These are phyloP conservation scores for Triangularia verruculosa DNA, from an alignment of 2,329 filamentous ascomycete genomes.

Conservation along the genomic window DNA sequence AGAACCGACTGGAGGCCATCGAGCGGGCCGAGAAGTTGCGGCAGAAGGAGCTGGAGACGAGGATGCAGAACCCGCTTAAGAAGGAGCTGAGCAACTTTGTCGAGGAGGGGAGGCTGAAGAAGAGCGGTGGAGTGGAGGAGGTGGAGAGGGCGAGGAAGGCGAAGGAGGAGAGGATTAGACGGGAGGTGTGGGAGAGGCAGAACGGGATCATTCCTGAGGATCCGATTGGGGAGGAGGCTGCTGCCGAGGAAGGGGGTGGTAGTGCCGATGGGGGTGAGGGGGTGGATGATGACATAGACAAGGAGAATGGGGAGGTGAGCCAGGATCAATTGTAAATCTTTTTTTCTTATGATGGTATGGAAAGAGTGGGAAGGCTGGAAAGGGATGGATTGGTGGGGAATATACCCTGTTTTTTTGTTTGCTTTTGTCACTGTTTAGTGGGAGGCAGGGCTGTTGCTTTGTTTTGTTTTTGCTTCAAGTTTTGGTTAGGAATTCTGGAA, in stretches of 20 bases:
- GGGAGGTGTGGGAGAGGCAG: slow-evolving; percentile 70
- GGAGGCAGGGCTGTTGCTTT: background rate
- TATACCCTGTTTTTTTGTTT: background rate
- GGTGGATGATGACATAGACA: slow-evolving; percentile 12
- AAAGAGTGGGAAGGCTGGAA: background rate
- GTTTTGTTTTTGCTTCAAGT: background rate
- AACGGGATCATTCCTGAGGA: slow-evolving; percentile 54
- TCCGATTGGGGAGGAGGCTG: slow-evolving; percentile 37
- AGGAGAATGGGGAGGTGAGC: slow-evolving; percentile 27
- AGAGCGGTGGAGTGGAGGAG: slow-evolving; percentile 92
- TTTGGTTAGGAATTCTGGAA: background rate
- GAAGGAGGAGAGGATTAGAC: slow-evolving; percentile 82
- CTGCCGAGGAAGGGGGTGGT: background rate
- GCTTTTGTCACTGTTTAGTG: background rate
- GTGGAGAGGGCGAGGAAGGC: slow-evolving; percentile 78
- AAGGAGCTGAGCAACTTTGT: slow-evolving; percentile 85
- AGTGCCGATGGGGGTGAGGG: slow-evolving; percentile 17
- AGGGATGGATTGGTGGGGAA: background rate
- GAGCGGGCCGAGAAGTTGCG: slow-evolving; percentile 92
- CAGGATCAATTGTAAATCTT: slow-evolving; percentile 15
- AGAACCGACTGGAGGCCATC: slow-evolving; percentile 88
- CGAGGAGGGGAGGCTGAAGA: slow-evolving; percentile 87
- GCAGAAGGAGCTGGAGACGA: slow-evolving; percentile 79
- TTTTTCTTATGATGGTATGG: background rate
- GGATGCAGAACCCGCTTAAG: slow-evolving; percentile 72